A percentile compares a stretch with the other conserved stretches of the same genome.
Conservation (phyloP, 2,329 filamentous ascomycete genomes). For the Penicillium sclerotigenum region DNA sequence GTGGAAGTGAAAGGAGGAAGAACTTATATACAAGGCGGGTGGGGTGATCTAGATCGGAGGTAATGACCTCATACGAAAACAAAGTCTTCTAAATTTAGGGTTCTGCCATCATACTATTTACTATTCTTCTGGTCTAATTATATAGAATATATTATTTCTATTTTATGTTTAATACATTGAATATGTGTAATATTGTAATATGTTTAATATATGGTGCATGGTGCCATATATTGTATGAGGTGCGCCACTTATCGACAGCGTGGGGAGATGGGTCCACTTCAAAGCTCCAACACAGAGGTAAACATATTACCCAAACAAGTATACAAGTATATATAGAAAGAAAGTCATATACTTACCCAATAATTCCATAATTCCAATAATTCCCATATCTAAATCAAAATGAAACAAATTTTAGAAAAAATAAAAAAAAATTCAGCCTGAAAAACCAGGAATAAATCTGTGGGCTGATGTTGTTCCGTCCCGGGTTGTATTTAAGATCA, state of each 20-base stretch:
- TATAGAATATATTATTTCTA: too few relatives aligned
- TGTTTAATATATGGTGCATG: too few relatives aligned
- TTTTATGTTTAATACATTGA: neutral
- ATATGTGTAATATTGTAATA: neutral
- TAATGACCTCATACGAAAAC: neutral
- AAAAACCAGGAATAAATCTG: constrained; percentile 7
- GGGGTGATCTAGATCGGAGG: constrained; percentile 2
- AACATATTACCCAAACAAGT: neutral
- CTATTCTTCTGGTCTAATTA: too few relatives aligned
- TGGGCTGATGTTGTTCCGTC: constrained; percentile 10
- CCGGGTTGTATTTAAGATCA: constrained; percentile 11
- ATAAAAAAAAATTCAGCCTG: constrained; percentile 3
- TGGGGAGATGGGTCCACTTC: constrained; percentile 1
- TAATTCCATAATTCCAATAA: neutral
- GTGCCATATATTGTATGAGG: neutral
- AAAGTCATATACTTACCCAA: too few relatives aligned
- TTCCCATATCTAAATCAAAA: too few relatives aligned
- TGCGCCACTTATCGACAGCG: neutral
- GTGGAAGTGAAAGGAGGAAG: neutral
- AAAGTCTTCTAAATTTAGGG: neutral
- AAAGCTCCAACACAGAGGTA: too few relatives aligned
- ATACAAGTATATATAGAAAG: too few relatives aligned
- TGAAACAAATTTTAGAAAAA: neutral
- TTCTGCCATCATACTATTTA: neutral
- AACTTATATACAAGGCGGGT: neutral